Evolutionary conservation across 768 basidiomycete genomes (phyloP).

Genomic region (Tricholoma saponaceum): DNA sequence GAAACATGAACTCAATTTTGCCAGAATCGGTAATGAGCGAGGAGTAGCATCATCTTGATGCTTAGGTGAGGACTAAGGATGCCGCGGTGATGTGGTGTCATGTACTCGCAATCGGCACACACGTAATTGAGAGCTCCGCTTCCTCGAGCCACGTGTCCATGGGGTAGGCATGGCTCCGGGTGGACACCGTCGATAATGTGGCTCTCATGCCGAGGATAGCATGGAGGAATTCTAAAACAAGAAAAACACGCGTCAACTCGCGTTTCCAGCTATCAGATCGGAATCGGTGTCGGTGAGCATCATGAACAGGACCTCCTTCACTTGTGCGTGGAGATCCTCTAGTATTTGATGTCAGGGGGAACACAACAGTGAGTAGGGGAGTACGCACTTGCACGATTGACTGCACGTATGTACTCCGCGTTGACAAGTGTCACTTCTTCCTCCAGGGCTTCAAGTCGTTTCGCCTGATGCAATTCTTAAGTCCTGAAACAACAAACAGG

Average conservation of each 20-base stretch:
- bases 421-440: slow-evolving; percentile 70
- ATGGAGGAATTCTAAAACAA: neutral
- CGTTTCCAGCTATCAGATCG: slow-evolving; percentile 10
- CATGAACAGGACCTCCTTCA: slow-evolving; percentile 51
- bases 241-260: neutral
- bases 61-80: no score
- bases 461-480: slow-evolving; percentile 39
- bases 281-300: slow-evolving; percentile 55
- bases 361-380: neutral
- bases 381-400: slow-evolving; percentile 71
- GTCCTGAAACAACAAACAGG: neutral
- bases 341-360: neutral
- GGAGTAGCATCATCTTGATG: neutral
- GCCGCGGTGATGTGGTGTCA: no score
- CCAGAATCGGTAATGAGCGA: no score
- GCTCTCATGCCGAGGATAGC: neutral
- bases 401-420: slow-evolving; percentile 67
- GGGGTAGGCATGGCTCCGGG: neutral
- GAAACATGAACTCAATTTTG: neutral
- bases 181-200: neutral
- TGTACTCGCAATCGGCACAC: no score
- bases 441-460: slow-evolving; percentile 63
- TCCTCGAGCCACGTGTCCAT: neutral
- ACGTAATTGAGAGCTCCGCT: no score
- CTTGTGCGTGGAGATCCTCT: slow-evolving; percentile 61